These are phyloP conservation scores for Viola odorata DNA, from an alignment of 345 rosid species.

Conservation along the genomic window DNA sequence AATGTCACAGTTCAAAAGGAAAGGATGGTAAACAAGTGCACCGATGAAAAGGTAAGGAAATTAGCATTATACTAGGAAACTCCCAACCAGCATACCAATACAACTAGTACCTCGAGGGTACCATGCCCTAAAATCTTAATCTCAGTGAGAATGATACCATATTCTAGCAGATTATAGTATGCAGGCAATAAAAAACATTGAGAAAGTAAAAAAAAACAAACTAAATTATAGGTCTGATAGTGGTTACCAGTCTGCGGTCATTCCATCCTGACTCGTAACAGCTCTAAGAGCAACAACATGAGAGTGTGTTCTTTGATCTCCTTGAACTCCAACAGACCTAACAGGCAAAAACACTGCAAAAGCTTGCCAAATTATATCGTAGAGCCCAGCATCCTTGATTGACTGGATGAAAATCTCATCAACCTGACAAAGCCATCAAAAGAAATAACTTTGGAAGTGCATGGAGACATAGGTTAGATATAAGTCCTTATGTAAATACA, in stretches of 20 bases:
- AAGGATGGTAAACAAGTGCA: background rate
- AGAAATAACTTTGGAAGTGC: background rate
- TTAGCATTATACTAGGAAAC: background rate
- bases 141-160: background rate
- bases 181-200: too few species aligned
- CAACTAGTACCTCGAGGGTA: background rate
- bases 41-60: background rate
- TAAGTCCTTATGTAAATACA: background rate
- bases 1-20: background rate
- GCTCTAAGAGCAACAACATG: conserved; percentile 98
- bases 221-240: background rate
- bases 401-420: conserved; percentile 98
- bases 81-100: background rate
- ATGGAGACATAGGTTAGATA: background rate
- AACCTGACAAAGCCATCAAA: conserved; percentile 41
- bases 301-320: conserved; percentile 98
- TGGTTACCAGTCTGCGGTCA: conserved; percentile 95
- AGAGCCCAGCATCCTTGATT: conserved; percentile 91
- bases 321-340: conserved; percentile 96
- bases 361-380: conserved; percentile 97
- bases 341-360: conserved; percentile 95
- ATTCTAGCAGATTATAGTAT: background rate
- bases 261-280: conserved; percentile 98
- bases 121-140: background rate
- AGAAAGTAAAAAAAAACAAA: too few species aligned